Evolutionary conservation across 345 rosid genomes (phyloP), one percentile per base, ranked within the genome.

Genomic region (Eucalyptus microcorys): DNA sequence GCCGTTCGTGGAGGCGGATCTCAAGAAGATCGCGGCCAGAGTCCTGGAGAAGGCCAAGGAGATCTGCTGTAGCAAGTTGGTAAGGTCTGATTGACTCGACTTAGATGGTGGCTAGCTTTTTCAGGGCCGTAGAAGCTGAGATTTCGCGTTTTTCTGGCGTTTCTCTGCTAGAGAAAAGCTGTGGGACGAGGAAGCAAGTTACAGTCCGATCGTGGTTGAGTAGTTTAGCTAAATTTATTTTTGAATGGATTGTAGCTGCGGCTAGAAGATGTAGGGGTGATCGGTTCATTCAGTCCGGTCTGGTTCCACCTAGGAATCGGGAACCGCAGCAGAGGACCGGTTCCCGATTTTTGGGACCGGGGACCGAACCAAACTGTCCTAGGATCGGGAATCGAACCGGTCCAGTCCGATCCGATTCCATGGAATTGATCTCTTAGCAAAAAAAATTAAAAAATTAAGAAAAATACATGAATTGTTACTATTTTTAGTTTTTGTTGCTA

Each of bases 21-120:
- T 98, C 94, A 96, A 91, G 95, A 95, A 66, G 91, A 93, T 88
- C 1, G 97, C 99, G 68, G 93, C 95, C 42, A 93, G 91, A 90
- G 96, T 97, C 88, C 68, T 94, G 10, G 98, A 95, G 26, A 94
- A 93, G 88, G 94, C 99, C 49, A 96, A 94, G 94, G 93, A 91
- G 59, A 49, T 94, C 32, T 97, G 97, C 91, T 47, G 19, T 49
- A 71, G 64, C 89, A 95, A 94, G 94, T 94, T 91, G 94, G 99
- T 98, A 92, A 87, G 49, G 84, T 6, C 30, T 6, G 47, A 76
- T 40, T 21, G 5, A 40, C 45, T 19, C 7, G 81, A 76, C 84
- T 76, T 76, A 76, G 47, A 40, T 19, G 47, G 84, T 24, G 84
- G 30, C 84, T 76, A 40, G 84, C 57, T 76, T 21, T 76, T 6